A percentile compares a stretch with the other conserved stretches of the same genome.
Evolutionary conservation across 345 rosid genomes (phyloP).

Genomic region (Physaria fendleri): DNA sequence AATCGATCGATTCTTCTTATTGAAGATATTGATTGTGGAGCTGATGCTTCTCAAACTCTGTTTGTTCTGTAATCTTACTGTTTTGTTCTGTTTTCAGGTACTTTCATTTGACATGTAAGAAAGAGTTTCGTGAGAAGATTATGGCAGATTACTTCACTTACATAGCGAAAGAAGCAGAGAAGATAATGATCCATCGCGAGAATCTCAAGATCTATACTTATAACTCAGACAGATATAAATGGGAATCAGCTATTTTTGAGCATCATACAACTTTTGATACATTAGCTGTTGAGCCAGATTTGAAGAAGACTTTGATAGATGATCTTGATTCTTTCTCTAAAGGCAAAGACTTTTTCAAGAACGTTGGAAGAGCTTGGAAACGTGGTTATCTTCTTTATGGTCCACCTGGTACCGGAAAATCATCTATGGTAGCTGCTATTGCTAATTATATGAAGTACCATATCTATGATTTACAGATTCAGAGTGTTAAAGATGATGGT

Average conservation of each 20-base stretch:
- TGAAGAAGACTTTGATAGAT: constrained; percentile 17
- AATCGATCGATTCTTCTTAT: constrained; percentile 31
- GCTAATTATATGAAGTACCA: constrained; percentile 35
- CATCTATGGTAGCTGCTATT: constrained; percentile 35
- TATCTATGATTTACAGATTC: constrained; percentile 33
- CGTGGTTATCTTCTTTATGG: constrained; percentile 35
- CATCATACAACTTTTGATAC: constrained; percentile 32
- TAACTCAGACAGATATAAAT: constrained; percentile 18
- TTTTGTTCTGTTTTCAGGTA: too few relatives aligned
- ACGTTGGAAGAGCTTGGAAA: constrained; percentile 31
- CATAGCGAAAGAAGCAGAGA: constrained; percentile 26
- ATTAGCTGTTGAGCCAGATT: constrained; percentile 24
- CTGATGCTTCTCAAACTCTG: constrained; percentile 32
- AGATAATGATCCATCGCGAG: constrained; percentile 23
- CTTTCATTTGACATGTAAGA: constrained; percentile 32
- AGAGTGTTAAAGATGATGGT: constrained; percentile 32
- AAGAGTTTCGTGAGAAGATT: constrained; percentile 29
- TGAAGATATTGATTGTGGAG: constrained; percentile 34
- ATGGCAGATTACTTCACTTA: constrained; percentile 29
- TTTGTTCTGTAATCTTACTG: too few relatives aligned
- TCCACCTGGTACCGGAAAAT: constrained; percentile 31
- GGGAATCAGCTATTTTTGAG: constrained; percentile 28
- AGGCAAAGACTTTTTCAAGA: constrained; percentile 33
- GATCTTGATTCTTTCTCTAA: constrained; percentile 30
- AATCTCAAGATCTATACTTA: constrained; percentile 31